Percentiles rank a stretch among this genome's conserved stretches.
Evolutionary conservation across 805 yeast genomes (phyloP).

Genomic region (Candida parachauliodes): DNA sequence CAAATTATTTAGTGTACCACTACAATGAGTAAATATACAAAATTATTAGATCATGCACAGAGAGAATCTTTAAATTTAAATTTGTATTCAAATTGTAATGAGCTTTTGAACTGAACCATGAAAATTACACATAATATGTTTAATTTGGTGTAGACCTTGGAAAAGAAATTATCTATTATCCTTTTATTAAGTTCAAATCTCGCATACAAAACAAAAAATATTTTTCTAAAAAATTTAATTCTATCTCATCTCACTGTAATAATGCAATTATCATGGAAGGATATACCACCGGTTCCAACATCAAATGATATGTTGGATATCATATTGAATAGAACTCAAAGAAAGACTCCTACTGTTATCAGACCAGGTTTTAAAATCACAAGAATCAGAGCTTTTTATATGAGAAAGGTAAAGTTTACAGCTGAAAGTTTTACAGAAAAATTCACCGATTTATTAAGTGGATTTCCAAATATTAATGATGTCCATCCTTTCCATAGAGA

Average conservation of each 20-base stretch:
- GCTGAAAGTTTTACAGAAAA: constrained; percentile 96
- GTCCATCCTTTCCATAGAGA: constrained; percentile 98
- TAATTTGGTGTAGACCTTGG: no score
- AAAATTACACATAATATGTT: no score
- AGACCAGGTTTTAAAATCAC: constrained; percentile 95
- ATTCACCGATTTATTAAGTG: constrained; percentile 76
- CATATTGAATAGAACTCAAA: constrained; percentile 94
- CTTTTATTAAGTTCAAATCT: no score
- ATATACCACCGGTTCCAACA: constrained; percentile 91
- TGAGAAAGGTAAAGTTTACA: constrained; percentile 96
- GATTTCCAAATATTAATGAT: constrained; percentile 95
- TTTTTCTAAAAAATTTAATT: background rate
- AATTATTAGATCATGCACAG: no score
- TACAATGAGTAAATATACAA: constrained; percentile 58
- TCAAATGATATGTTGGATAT: constrained; percentile 93
- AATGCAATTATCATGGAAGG: constrained; percentile 98
- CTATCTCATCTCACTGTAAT: constrained; percentile 9
- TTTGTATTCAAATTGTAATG: no score
- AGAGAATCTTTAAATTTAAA: no score
- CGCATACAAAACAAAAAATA: constrained; percentile 5
- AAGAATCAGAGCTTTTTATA: constrained; percentile 94
- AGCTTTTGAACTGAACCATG: no score
- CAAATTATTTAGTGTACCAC: constrained; percentile 90
- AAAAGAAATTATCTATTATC: no score
- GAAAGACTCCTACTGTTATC: constrained; percentile 98